phyloP scores from a whole-genome alignment of 371 early-diverging fungal genomes.

The Rhizopus stolonifer region DNA sequence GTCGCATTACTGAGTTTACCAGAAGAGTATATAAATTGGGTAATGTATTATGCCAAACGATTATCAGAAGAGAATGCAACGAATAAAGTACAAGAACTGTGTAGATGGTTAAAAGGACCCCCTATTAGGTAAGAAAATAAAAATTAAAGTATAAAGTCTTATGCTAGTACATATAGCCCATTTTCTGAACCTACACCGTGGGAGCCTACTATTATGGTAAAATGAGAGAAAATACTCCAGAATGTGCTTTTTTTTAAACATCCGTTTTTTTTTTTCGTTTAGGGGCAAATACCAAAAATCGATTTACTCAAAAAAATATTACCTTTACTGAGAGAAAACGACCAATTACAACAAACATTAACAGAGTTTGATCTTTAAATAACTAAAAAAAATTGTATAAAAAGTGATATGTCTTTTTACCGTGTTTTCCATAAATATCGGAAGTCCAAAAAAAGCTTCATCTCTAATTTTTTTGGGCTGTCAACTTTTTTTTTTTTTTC shows the following conservation, averaged over 20 bases:
- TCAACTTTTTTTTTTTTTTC: background rate
- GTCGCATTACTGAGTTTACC: slow-evolving; percentile 59
- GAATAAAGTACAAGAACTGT: slow-evolving; percentile 66
- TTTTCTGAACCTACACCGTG: slow-evolving; percentile 18
- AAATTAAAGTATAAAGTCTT: slow-evolving; percentile 1
- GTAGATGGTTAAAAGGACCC: slow-evolving; percentile 68
- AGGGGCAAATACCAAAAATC: slow-evolving; percentile 43
- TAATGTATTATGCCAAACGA: slow-evolving; percentile 67
- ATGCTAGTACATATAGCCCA: slow-evolving; percentile 4
- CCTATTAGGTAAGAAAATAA: slow-evolving; percentile 40
- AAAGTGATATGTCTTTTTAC: no score
- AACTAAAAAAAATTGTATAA: background rate
- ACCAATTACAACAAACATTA: slow-evolving; percentile 44
- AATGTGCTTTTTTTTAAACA: background rate
- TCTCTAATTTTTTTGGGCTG: slow-evolving; percentile 10
- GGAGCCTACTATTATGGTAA: slow-evolving; percentile 33
- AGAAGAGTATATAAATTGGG: slow-evolving; percentile 62
- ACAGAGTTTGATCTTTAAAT: slow-evolving; percentile 31
- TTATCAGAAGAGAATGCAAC: slow-evolving; percentile 67
- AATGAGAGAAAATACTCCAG: background rate
- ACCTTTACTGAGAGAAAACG: slow-evolving; percentile 38
- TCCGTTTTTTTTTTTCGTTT: background rate
- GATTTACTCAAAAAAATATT: slow-evolving; percentile 43
- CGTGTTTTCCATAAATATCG: background rate
- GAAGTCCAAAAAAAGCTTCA: background rate